Evolutionary conservation across 2,329 filamentous ascomycete species (phyloP), one percentile per base, ranked within the genome.

Genomic region (Fusarium mangiferae): DNA sequence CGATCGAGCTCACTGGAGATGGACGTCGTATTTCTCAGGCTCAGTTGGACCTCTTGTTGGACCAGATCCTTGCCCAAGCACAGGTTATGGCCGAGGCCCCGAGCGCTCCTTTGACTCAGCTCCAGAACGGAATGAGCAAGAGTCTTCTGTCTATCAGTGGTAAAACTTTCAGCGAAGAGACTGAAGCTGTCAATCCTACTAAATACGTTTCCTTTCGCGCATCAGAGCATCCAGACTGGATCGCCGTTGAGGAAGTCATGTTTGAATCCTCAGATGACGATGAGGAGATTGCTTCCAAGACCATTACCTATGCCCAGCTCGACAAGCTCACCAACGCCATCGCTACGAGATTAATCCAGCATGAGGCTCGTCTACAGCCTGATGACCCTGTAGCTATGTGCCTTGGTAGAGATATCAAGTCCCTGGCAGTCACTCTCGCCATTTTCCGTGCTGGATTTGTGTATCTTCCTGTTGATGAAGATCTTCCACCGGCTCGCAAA

Each of bases 1-100:
- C 26, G 0, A 46, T 72, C 1, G 70, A 72, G 15, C 69, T 73
- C 12, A 72, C 69, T 9, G 70, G 70, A 11, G 69, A 72, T 13
- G 58, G 64, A 1, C 69, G 69, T 10, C 54, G 54, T 4, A 72
- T 72, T 2, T 73, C 58, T 8, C 69, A 72, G 13, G n/a, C 10
- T 7, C 64, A 65, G 39, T 35, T 72, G 1, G 36, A 69, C 4
- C 52, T 72, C 3, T 60, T 72, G 56, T 8, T 72, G 5, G 22
- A 44, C 2, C 70, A 73, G 10, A 46, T 73, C 15, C 44, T 73
- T 2, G 41, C 38, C 1, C 70, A 73, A 18, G 70, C 70, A 3
- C 48, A 15, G 1, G 9, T 14, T 4, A 72, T 72, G 69, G 4
- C 6, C 2, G 54, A 65, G 3, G 6, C 11, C 2, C 55, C 70